Conservation (phyloP, 192 early-diverging fungal species). For the Glomus cerebriforme region DNA sequence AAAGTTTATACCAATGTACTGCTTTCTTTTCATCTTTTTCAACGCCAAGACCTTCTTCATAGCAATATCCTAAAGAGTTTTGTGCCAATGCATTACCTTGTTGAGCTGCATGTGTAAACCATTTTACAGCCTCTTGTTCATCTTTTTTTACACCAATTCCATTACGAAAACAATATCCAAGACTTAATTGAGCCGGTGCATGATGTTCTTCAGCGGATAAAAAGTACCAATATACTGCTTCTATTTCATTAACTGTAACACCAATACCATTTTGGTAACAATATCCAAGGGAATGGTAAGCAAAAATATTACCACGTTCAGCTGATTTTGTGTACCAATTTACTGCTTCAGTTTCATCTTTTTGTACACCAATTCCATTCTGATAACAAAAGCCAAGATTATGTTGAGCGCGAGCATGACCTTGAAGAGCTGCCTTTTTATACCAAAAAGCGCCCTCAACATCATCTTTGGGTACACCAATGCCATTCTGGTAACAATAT, state of each 20-base stretch:
- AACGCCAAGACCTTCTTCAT: conserved; percentile 73
- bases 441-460: conserved; percentile 66
- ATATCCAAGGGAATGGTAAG: conserved; percentile 60
- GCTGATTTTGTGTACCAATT: conserved; percentile 60
- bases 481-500: conserved; percentile 73
- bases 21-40: conserved; percentile 53
- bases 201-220: conserved; percentile 62
- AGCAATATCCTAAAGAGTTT: conserved; percentile 74
- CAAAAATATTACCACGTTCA: conserved; percentile 59
- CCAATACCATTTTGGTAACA: conserved; percentile 68
- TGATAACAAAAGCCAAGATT: conserved; percentile 87
- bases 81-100: conserved; percentile 71
- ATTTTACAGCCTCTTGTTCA: conserved; percentile 62
- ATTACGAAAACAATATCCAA: conserved; percentile 66
- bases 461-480: conserved; percentile 56
- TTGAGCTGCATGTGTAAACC: conserved; percentile 61
- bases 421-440: conserved; percentile 65
- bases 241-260: conserved; percentile 48
- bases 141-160: conserved; percentile 66
- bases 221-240: conserved; percentile 65
- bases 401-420: conserved; percentile 61
- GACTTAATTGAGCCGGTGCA: conserved; percentile 61
- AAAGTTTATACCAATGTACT: conserved; percentile 56
- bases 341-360: conserved; percentile 52
- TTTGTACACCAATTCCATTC: conserved; percentile 77